These are phyloP conservation scores for Lactifluus volemus DNA, from an alignment of 768 basidiomycete species.

Conservation along the genomic window DNA sequence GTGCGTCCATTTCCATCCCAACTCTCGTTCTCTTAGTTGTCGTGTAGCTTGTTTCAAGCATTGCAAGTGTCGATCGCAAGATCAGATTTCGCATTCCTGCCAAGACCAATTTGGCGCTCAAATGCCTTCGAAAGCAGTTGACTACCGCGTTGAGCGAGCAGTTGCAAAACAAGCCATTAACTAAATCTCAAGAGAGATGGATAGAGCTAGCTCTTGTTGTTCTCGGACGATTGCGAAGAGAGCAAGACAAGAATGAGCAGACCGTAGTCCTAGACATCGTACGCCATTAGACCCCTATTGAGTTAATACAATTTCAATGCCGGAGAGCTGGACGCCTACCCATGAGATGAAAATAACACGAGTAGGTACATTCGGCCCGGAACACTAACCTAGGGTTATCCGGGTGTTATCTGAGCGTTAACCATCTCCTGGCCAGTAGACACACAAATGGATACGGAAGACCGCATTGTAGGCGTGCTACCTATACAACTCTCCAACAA, in stretches of 20 bases:
- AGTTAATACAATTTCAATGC: not conserved
- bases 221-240: conserved; percentile 41
- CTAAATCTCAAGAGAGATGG: conserved; percentile 57
- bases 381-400: too few relatives aligned
- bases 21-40: not conserved
- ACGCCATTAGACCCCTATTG: conserved; percentile 3
- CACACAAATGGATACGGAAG: conserved; percentile 30
- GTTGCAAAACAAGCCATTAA: conserved; percentile 54
- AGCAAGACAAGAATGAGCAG: not conserved
- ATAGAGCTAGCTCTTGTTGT: conserved; percentile 59
- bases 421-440: too few relatives aligned
- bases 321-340: not conserved
- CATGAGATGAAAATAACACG: too few relatives aligned
- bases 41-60: conserved; percentile 57
- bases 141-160: conserved; percentile 50
- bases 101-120: conserved; percentile 72
- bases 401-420: not conserved
- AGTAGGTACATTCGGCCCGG: too few relatives aligned
- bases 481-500: conserved; percentile 65
- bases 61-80: conserved; percentile 78
- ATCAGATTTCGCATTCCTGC: conserved; percentile 62
- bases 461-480: conserved; percentile 56
- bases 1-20: conserved; percentile 30
- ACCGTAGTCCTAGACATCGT: conserved; percentile 8
- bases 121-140: conserved; percentile 63